Conservation (phyloP, 2,329 filamentous ascomycete genomes). For the Septoria petroselini region DNA sequence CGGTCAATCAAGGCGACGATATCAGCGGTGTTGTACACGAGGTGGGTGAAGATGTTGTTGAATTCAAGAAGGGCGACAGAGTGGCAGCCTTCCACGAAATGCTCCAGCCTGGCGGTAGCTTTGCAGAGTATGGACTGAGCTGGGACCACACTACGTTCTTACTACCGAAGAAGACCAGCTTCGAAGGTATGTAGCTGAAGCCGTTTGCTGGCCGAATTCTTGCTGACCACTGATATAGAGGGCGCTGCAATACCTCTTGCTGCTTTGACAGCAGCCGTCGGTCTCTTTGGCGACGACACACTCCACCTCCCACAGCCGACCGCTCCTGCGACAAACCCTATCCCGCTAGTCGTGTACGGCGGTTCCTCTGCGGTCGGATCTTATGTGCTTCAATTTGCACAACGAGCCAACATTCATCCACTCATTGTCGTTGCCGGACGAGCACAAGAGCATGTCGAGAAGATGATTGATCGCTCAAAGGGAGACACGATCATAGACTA, state of each 20-base stretch:
- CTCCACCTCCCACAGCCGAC: conserved; percentile 45
- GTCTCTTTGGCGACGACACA: conserved; percentile 40
- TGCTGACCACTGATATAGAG: conserved; percentile 29
- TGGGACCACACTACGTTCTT: conserved; percentile 58
- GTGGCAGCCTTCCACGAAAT: conserved; percentile 57
- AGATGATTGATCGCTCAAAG: conserved; percentile 52
- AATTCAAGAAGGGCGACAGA: conserved; percentile 58
- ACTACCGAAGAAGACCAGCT: conserved; percentile 49
- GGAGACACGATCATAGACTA: conserved; percentile 62
- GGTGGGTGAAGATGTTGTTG: conserved; percentile 54
- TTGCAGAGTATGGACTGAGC: conserved; percentile 60
- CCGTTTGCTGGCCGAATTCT: neutral
- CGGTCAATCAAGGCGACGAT: conserved; percentile 38
- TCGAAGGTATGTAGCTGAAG: conserved; percentile 45
- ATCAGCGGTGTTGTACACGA: conserved; percentile 49
- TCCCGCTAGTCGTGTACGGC: conserved; percentile 48
- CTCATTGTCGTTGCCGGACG: conserved; percentile 59
- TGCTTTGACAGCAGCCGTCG: conserved; percentile 47
- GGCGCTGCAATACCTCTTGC: conserved; percentile 49
- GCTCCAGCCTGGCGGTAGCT: conserved; percentile 51
- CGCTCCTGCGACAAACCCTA: conserved; percentile 32
- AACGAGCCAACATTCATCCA: conserved; percentile 55
- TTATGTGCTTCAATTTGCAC: conserved; percentile 58
- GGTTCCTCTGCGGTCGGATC: conserved; percentile 57
- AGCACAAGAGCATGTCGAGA: conserved; percentile 52